phyloP scores from a whole-genome alignment of 148 eudicot species.

The Nepenthes gracilis region DNA sequence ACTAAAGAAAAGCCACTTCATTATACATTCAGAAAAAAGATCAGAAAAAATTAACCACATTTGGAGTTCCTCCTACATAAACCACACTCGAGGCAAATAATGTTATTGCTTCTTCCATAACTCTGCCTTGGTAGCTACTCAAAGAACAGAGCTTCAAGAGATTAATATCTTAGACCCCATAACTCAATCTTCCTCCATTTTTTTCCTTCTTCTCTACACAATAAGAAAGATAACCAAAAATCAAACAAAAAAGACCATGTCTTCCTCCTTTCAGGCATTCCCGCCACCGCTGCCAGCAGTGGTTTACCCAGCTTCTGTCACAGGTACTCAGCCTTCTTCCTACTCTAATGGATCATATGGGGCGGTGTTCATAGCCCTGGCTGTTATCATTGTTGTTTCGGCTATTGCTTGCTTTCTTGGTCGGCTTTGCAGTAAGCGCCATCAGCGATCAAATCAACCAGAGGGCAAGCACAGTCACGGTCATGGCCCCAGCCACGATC shows the following conservation, averaged over 20 bases:
- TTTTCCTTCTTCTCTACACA: not conserved
- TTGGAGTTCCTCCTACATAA: constrained; percentile 7
- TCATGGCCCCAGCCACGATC: not conserved
- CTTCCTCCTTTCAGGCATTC: constrained; percentile 15
- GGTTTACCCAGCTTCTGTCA: constrained; percentile 31
- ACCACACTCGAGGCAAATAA: too few species aligned
- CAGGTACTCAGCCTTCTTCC: constrained; percentile 11
- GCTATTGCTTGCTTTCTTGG: constrained; percentile 70
- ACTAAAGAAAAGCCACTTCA: constrained; percentile 15
- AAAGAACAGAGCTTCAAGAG: too few species aligned
- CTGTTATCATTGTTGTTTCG: constrained; percentile 43
- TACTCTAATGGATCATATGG: constrained; percentile 16
- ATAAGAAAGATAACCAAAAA: not conserved
- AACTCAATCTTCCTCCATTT: not conserved
- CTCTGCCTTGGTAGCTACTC: not conserved
- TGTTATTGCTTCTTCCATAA: constrained; percentile 12
- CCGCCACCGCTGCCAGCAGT: constrained; percentile 20
- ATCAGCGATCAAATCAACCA: constrained; percentile 13
- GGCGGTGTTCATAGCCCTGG: constrained; percentile 7
- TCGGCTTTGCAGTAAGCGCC: constrained; percentile 40
- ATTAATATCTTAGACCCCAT: too few species aligned
- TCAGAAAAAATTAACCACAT: not conserved
- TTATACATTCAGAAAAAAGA: constrained; percentile 14
- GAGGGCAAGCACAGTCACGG: constrained; percentile 18
- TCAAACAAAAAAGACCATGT: constrained; percentile 9